Conservation (phyloP, 1,284 basidiomycete species). For the Ustanciosporium gigantosporum region DNA sequence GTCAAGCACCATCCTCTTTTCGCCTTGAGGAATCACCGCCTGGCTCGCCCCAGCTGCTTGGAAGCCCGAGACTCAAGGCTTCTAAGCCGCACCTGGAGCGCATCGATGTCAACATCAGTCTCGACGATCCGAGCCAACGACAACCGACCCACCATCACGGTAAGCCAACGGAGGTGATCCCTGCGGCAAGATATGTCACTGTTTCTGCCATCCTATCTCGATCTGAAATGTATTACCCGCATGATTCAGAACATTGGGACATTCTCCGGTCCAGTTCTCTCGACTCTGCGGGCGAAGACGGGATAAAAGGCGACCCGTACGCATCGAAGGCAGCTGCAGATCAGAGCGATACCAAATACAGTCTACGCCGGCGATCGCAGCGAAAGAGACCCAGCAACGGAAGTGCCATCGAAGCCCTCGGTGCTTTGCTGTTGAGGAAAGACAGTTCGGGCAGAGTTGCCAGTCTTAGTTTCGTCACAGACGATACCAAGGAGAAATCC, state of each 20-base stretch:
- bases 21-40: conserved; percentile 22
- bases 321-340: background rate
- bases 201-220: conserved; percentile 53
- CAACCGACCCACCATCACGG: no score
- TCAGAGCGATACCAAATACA: background rate
- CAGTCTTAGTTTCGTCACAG: conserved; percentile 34
- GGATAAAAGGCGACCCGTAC: no score
- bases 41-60: conserved; percentile 3
- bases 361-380: conserved; percentile 2
- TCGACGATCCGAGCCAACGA: background rate
- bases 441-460: conserved; percentile 47
- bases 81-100: background rate
- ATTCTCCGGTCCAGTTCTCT: conserved; percentile 4
- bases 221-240: conserved; percentile 38
- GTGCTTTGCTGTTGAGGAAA: conserved; percentile 47
- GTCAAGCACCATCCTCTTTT: conserved; percentile 17
- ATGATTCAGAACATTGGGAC: conserved; percentile 15
- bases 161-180: no score
- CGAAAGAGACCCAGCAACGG: conserved; percentile 44
- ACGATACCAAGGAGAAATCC: background rate
- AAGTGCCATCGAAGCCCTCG: conserved; percentile 56
- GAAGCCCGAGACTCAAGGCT: background rate
- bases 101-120: background rate
- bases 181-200: conserved; percentile 40
- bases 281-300: background rate